Conservation (phyloP, 306 rosid genomes). For the Inga laurina region DNA sequence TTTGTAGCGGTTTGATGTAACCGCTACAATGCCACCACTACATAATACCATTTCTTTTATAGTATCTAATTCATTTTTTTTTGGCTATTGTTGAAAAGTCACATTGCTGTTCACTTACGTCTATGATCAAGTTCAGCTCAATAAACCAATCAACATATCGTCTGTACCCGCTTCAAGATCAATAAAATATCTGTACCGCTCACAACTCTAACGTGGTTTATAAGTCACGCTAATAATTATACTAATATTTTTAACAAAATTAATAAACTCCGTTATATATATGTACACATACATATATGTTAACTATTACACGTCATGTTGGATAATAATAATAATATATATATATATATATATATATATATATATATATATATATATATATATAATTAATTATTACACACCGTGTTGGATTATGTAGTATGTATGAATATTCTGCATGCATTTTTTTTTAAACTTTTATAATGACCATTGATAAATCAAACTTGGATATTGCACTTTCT, state of each 20-base stretch:
- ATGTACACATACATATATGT: neutral
- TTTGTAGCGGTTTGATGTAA: too few relatives aligned
- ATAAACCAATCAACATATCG: neutral
- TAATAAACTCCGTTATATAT: neutral
- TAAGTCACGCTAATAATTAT: neutral
- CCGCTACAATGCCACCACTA: too few relatives aligned
- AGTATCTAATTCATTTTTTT: neutral
- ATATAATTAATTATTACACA: too few relatives aligned
- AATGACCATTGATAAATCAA: too few relatives aligned
- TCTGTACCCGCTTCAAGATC: neutral
- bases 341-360: fast-evolving
- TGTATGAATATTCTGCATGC: too few relatives aligned
- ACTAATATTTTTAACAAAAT: neutral
- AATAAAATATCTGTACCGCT: neutral
- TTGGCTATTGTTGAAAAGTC: neutral
- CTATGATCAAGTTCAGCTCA: neutral
- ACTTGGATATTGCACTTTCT: neutral
- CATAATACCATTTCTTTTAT: too few relatives aligned
- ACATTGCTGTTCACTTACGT: neutral
- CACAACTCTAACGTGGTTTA: too few relatives aligned
- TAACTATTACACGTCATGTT: neutral
- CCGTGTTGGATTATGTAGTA: too few relatives aligned
- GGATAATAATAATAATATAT: neutral
- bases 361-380: too few relatives aligned
- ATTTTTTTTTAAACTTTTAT: too few relatives aligned